phyloP scores from a whole-genome alignment of 768 basidiomycete genomes.

The Hygrophoropsis aurantiaca region DNA sequence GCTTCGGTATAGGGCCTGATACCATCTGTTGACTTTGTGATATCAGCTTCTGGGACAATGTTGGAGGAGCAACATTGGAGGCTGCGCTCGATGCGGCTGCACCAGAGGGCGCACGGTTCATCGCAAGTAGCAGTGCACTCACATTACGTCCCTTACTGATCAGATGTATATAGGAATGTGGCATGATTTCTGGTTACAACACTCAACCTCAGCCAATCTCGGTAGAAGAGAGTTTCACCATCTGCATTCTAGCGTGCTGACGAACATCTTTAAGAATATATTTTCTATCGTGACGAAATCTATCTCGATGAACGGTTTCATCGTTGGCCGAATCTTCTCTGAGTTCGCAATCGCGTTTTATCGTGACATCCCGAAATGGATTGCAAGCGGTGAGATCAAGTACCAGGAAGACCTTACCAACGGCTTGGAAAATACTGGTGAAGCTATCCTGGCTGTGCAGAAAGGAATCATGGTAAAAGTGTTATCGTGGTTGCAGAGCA shows the following conservation, averaged over 20 bases:
- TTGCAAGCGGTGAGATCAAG: slow-evolving; percentile 48
- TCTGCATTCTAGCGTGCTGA: slow-evolving; percentile 20
- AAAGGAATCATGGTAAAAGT: slow-evolving; percentile 36
- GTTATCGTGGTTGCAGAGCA: slow-evolving; percentile 11
- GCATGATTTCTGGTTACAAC: slow-evolving; percentile 16
- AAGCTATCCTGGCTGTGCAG: slow-evolving; percentile 36
- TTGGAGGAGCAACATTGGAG: slow-evolving; percentile 61
- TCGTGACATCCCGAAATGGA: slow-evolving; percentile 34
- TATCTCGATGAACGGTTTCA: slow-evolving; percentile 46
- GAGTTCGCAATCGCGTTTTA: slow-evolving; percentile 46
- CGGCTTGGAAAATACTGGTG: slow-evolving; percentile 43
- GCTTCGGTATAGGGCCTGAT: too few relatives aligned
- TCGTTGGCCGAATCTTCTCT: slow-evolving; percentile 23
- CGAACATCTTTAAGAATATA: slow-evolving; percentile 35
- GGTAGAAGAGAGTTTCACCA: slow-evolving; percentile 4
- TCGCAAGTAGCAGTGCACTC: slow-evolving; percentile 25
- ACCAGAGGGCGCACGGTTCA: slow-evolving; percentile 45
- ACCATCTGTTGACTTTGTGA: too few relatives aligned
- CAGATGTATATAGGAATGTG: slow-evolving; percentile 29
- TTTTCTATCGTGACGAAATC: slow-evolving; percentile 39
- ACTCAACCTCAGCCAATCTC: slow-evolving; percentile 7
- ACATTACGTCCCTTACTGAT: too few relatives aligned
- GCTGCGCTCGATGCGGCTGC: slow-evolving; percentile 47
- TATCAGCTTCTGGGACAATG: slow-evolving; percentile 40
- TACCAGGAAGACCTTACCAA: slow-evolving; percentile 43